A percentile compares a stretch with the other conserved stretches of the same genome.
Evolutionary conservation across 352 stramenopile species (phyloP).

Genomic region (Pilasporangium apinafurcum): DNA sequence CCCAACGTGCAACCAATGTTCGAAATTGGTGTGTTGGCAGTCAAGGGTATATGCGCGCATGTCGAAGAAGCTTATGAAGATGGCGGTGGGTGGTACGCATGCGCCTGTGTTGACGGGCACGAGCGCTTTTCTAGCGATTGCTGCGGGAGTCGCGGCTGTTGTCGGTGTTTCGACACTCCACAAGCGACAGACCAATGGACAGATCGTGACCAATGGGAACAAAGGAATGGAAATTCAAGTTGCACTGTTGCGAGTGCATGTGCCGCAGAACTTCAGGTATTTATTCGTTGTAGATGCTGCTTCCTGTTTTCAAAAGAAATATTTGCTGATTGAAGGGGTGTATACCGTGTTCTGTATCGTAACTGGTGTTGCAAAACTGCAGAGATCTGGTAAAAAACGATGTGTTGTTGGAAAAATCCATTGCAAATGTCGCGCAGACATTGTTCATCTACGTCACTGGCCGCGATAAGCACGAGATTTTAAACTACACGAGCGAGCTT

Average conservation of each 20-base stretch:
- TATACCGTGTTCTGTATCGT: too few species aligned
- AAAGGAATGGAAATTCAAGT: conserved; percentile 21
- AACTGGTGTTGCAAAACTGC: too few species aligned
- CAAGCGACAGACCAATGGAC: conserved; percentile 15
- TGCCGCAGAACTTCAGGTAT: conserved; percentile 51
- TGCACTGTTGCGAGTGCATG: conserved; percentile 40
- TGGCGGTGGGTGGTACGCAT: conserved; percentile 11
- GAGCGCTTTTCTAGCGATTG: conserved; percentile 31
- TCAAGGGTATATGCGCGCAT: conserved; percentile 14
- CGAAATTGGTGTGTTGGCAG: too few species aligned
- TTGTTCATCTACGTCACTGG: conserved; percentile 66
- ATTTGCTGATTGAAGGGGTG: too few species aligned
- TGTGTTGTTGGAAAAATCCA: conserved; percentile 64
- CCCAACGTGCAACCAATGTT: too few species aligned
- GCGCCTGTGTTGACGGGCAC: conserved; percentile 20
- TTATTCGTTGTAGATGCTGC: neutral
- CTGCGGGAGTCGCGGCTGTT: conserved; percentile 28
- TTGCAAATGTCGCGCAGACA: conserved; percentile 30
- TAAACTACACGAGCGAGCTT: conserved; percentile 77
- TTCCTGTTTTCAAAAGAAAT: too few species aligned
- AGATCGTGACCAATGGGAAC: neutral
- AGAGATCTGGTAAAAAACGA: conserved; percentile 62
- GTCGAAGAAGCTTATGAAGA: conserved; percentile 42
- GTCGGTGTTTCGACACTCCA: conserved; percentile 39
- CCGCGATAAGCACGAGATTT: conserved; percentile 40